Base-by-base conservation (phyloP, 1,284 basidiomycete species). In the Cutaneotrichosporon cyanovorans region DNA sequence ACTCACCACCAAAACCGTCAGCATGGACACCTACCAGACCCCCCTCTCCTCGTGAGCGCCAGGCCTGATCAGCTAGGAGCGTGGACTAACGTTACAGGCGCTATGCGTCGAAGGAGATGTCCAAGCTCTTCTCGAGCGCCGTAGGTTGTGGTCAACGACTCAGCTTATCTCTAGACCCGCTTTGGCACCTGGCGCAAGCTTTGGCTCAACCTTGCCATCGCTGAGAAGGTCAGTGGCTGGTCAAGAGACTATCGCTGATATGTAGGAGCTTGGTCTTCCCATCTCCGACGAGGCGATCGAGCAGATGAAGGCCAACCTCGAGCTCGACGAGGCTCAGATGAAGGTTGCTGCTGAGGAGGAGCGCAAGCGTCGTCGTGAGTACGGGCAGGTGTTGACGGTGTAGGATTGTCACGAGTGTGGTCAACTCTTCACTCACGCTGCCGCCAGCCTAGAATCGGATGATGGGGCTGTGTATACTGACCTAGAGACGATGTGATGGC, bases 71-170 rank as follows among this genome's bases (percentile, higher is more conserved):
- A 5, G 22, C 16, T 12, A 28, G 12, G 25, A 28, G 25, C 12
- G 12, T 7, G 25, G 25, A 28, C 7, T 16, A 32, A 15, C 16
- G 37, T 8, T 32, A 3, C 60, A 95, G 91, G 66, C 91, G 93
- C 47, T 98, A 98, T 87, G 95, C 95, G 19, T 92, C 87, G 77
- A 93, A 93, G 70, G 93, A 97, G 74, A 97, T 97, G 93, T 84
- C 90, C 12, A 79, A 88, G 73, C 80, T 98, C 47, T 98, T 97
- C 76, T 97, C 92, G 35, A 80, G 85, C 47, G 82, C 83, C 43
- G 91, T 92, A 61, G 47, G 71, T 58, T 11, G 3, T 28, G 77
- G 72, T 16, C 42, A 37, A 41, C 20, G 14, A 31, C 22, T 20
- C 28, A 12, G 23, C 32, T 45, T 51, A 37, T 40, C 40, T 12